These are phyloP conservation scores for Nicotiana benthamiana DNA, from an alignment of 257 asterid species.

Conservation along the genomic window DNA sequence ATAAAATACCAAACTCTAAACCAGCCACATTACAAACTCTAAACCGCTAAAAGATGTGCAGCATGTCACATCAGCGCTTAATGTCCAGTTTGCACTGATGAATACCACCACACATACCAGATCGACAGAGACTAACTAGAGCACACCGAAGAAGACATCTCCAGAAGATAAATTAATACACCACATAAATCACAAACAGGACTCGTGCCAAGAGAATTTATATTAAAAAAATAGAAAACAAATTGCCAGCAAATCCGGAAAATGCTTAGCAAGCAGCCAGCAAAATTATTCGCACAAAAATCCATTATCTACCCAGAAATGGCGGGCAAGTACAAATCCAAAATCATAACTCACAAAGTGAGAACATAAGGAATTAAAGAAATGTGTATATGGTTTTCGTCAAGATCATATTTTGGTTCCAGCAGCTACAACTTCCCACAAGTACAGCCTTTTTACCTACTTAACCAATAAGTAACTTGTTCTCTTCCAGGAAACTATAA, in stretches of 20 bases:
- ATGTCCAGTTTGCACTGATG: background rate
- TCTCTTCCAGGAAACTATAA: slow-evolving; percentile 71
- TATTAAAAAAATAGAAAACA: background rate
- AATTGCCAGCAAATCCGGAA: background rate
- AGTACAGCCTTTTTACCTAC: background rate
- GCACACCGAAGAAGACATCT: background rate
- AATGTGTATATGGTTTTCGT: background rate
- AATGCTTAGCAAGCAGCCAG: background rate
- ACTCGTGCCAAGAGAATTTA: background rate
- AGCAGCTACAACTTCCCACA: background rate
- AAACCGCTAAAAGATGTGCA: too few relatives aligned
- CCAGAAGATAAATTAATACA: too few relatives aligned
- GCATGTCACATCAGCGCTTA: background rate
- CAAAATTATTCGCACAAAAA: background rate
- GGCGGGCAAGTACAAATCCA: background rate
- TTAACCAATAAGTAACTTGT: slow-evolving; percentile 64
- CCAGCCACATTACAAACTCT: too few relatives aligned
- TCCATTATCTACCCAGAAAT: background rate
- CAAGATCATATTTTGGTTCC: background rate
- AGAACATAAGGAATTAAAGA: background rate
- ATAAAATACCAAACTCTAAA: background rate
- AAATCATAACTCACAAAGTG: background rate
- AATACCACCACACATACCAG: background rate
- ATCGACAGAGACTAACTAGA: background rate
- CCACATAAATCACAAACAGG: background rate